These are phyloP conservation scores for Mycena amicta DNA, from an alignment of 768 basidiomycete genomes.

Conservation along the genomic window DNA sequence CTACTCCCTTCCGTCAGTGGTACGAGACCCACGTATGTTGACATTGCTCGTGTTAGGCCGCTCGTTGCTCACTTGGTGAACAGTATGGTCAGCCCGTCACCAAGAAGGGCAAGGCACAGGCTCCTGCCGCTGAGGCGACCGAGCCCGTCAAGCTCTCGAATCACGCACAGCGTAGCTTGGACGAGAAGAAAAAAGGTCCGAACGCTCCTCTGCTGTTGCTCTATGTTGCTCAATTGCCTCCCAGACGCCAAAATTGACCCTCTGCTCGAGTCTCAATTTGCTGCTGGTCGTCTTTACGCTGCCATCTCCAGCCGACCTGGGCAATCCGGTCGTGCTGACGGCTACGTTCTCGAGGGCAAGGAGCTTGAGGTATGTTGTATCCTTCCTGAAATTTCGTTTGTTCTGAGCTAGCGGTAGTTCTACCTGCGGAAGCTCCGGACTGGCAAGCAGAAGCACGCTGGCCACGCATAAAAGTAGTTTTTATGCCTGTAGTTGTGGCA, in stretches of 20 bases:
- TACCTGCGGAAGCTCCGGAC: slow-evolving; percentile 92
- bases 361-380: slow-evolving; percentile 82
- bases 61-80: slow-evolving; percentile 6
- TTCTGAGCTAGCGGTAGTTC: slow-evolving; percentile 60
- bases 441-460: slow-evolving; percentile 93
- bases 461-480: slow-evolving; percentile 42
- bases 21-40: slow-evolving; percentile 93
- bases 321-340: slow-evolving; percentile 94
- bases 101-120: slow-evolving; percentile 77
- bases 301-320: slow-evolving; percentile 93
- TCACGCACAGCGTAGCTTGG: slow-evolving; percentile 85
- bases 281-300: slow-evolving; percentile 95
- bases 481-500: slow-evolving; percentile 10
- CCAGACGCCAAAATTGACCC: slow-evolving; percentile 89
- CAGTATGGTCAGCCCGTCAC: slow-evolving; percentile 96
- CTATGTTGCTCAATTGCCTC: slow-evolving; percentile 1
- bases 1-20: slow-evolving; percentile 99
- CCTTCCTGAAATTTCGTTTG: slow-evolving; percentile 10
- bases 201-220: neutral
- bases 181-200: slow-evolving; percentile 89
- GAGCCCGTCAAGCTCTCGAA: slow-evolving; percentile 83
- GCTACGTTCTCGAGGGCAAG: slow-evolving; percentile 97
- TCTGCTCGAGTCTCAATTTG: slow-evolving; percentile 86
- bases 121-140: slow-evolving; percentile 47
- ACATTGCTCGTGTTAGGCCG: no score